Base-by-base conservation (phyloP, 441 rosid genomes). In the Populus hybrid region DNA sequence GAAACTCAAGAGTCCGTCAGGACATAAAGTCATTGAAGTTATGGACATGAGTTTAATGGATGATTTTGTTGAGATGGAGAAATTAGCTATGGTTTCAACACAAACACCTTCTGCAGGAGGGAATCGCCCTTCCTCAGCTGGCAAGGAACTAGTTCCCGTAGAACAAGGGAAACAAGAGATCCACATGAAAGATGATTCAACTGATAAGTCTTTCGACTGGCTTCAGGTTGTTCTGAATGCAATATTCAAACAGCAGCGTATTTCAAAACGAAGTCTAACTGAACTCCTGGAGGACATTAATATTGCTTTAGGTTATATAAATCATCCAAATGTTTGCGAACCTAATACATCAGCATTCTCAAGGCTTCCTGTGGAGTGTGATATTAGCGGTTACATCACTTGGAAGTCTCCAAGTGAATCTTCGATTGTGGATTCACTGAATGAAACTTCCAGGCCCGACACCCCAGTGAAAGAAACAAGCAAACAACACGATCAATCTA, bases 1-100 rank as follows among this genome's bases (percentile, higher is more conserved):
- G 64, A 87, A 82, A 75, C 26, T 78, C 64, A 84, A 29, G 77
- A 74, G 61, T 76, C 76, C 77, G 65, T 79, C 69, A 21, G 84
- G 79, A 59, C 33, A 45, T 68, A 82, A 80, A 50, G 81, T 79
- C 35, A 77, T 76, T 63, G 79, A 68, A 76, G 76, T 74, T 83
- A 79, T 88, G 67, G 90, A 87, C 80, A 81, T 93, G 86, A 90
- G 89, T 81, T 92, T 96, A 53, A 96, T 96, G 98, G 96, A 94
- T 29, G 99, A 96, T 81, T 96, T 96, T 77, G 91, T 89, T 28
- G 98, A 93, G 82, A 94, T 96, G 99, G 99, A 96, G 85, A 91
- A 90, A 88, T 79, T 96, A 74, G 98, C 98, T 26, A 81, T 89
- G 78, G 82, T 86, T 79, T 74, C 95, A 67, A 74, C 82, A 45